Base-by-base conservation (phyloP, 2,329 filamentous ascomycete species). In the Fusarium lyarnte region DNA sequence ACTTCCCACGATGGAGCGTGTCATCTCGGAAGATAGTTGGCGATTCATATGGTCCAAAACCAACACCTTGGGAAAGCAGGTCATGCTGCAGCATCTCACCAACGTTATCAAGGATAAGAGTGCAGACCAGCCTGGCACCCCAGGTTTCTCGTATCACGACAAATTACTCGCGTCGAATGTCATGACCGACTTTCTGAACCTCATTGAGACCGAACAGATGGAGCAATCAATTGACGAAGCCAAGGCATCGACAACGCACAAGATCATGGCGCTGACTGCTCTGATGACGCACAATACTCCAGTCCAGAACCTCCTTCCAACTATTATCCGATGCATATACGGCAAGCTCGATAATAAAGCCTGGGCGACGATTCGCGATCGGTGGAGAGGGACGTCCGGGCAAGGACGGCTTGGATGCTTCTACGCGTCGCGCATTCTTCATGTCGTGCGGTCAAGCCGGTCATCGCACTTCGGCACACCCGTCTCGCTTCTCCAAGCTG, bases 321-420 rank as follows among this genome's bases (percentile, higher is more conserved):
- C 45, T 0, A 33, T 61, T 8, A 55, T 70, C 2, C 41, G 60
- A 23, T 69, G 47, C 11, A 70, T 70, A n/a, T 70, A 69, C 9
- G 51, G 60, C 3, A 70, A 70, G 8, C 31, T 68, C 1, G 59
- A 64, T 3, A 19, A 25, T 3, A 23, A 42, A 14, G 35, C 49
- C 31, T 64, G 64, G 67, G 13, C 6, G 7, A 49, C 57, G 27
- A 47, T 68, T 3, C 12, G 38, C 1, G 59, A 68, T 17, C 29
- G 51, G 16, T 70, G 64, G 64, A 58, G 35, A 16, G 55, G 3
- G 1, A 21, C 36, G 2, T 29, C 58, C 12, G 38, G 58, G 4
- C 64, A 70, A 45, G 64, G 64, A 31, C 64, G 67, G 21, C 38
- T 70, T 1, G 67, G 67, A 16, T 70, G 67, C 35, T 68, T 69